A percentile compares a stretch with the other conserved stretches of the same genome.
These are phyloP conservation scores for Senna siamea DNA, from an alignment of 306 rosid species.

Conservation along the genomic window DNA sequence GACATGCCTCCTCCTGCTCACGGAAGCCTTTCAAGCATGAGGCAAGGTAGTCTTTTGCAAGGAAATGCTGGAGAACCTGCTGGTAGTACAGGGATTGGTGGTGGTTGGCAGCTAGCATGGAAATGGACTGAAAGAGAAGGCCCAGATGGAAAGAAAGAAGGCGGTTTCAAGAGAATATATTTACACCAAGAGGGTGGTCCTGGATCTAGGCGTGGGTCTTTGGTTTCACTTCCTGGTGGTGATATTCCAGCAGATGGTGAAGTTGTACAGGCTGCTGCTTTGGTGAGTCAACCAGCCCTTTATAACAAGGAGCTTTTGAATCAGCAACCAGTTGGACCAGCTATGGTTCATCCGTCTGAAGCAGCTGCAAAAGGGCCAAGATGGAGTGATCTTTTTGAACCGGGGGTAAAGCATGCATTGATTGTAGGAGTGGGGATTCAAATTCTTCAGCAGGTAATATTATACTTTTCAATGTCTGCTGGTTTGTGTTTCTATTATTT, in stretches of 20 bases:
- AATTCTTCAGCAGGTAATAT: slow-evolving; percentile 87
- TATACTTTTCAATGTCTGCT: slow-evolving; percentile 19
- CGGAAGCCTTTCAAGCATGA: slow-evolving; percentile 68
- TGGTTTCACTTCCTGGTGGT: slow-evolving; percentile 74
- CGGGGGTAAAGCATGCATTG: slow-evolving; percentile 90
- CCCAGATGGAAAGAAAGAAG: slow-evolving; percentile 77
- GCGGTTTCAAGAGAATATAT: slow-evolving; percentile 86
- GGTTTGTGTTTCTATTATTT: not conserved
- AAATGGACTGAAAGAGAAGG: slow-evolving; percentile 89
- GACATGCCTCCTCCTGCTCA: slow-evolving; percentile 64
- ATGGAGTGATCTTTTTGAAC: slow-evolving; percentile 85
- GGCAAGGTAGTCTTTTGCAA: slow-evolving; percentile 62
- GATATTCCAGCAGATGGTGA: slow-evolving; percentile 63
- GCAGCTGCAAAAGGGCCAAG: slow-evolving; percentile 63
- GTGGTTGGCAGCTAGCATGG: slow-evolving; percentile 99
- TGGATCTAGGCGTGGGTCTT: slow-evolving; percentile 76
- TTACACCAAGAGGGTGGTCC: slow-evolving; percentile 82
- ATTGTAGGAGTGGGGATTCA: slow-evolving; percentile 81
- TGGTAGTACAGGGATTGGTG: slow-evolving; percentile 87
- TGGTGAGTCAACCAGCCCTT: slow-evolving; percentile 82
- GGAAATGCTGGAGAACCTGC: slow-evolving; percentile 66
- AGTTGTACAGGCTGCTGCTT: slow-evolving; percentile 71
- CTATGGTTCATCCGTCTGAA: slow-evolving; percentile 81
- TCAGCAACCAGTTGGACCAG: slow-evolving; percentile 82
- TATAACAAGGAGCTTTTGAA: slow-evolving; percentile 65